phyloP scores from a whole-genome alignment of 2,329 filamentous ascomycete genomes.

The Plenodomus lindquistii region DNA sequence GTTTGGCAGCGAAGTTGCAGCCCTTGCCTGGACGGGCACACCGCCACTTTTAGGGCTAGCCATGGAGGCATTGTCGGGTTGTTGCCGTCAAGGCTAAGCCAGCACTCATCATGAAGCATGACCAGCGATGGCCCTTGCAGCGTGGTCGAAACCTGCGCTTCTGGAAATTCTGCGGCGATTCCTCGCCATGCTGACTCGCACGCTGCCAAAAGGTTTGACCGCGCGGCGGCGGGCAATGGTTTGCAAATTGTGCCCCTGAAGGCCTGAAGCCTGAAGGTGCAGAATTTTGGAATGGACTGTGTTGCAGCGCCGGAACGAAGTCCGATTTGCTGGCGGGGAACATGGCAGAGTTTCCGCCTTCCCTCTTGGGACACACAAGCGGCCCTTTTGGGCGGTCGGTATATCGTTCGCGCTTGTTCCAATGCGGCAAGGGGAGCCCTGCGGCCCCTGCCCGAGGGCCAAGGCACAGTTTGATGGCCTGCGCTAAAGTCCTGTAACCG shows the following conservation, averaged over 20 bases:
- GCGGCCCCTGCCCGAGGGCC: neutral
- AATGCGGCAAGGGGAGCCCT: conserved; percentile 17
- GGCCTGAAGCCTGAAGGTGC: too few relatives aligned
- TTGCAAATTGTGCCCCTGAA: too few relatives aligned
- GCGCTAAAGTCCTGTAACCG: conserved; percentile 21
- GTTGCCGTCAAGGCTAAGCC: conserved; percentile 30
- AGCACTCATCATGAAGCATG: conserved; percentile 19
- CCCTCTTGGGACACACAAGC: conserved; percentile 30
- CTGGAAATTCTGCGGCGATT: conserved; percentile 31
- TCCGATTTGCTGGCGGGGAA: conserved; percentile 41
- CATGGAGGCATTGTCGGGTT: conserved; percentile 28
- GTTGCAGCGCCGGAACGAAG: conserved; percentile 12
- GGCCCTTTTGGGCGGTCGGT: conserved; percentile 31
- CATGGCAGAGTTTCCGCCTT: conserved; percentile 24
- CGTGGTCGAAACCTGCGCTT: conserved; percentile 27
- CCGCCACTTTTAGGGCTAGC: conserved; percentile 35
- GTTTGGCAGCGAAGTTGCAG: neutral
- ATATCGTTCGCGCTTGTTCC: conserved; percentile 30
- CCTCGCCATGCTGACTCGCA: conserved; percentile 32
- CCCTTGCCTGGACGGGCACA: conserved; percentile 17
- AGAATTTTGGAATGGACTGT: neutral
- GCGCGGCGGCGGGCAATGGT: conserved; percentile 22
- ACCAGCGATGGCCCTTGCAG: conserved; percentile 13
- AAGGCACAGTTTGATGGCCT: conserved; percentile 5
- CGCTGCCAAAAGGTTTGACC: conserved; percentile 18